phyloP scores from a whole-genome alignment of 176 grass and related monocot species.

The Areca catechu region DNA sequence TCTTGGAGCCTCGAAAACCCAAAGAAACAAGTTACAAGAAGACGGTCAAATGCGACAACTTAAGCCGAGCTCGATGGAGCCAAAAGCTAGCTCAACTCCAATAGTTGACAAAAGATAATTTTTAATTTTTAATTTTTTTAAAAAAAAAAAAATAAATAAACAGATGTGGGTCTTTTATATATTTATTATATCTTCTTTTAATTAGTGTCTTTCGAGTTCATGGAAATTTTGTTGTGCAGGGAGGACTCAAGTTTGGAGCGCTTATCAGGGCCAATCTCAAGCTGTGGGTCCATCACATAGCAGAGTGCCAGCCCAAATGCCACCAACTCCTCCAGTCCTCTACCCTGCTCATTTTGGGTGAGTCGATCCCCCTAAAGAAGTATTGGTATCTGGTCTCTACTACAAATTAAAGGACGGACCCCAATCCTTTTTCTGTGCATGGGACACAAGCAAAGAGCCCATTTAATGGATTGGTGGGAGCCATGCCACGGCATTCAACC shows the following conservation, averaged over 20 bases:
- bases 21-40: no score
- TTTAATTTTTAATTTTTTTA: no score
- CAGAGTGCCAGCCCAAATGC: constrained; percentile 43
- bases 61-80: no score
- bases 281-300: constrained; percentile 14
- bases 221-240: constrained; percentile 13
- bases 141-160: no score
- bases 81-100: no score
- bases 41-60: no score
- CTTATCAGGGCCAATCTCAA: constrained; percentile 29
- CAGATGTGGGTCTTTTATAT: neutral
- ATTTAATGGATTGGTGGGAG: no score
- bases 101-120: no score
- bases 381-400: constrained; percentile 9
- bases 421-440: constrained; percentile 14
- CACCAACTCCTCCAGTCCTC: constrained; percentile 22
- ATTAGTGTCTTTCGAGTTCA: no score
- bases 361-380: constrained; percentile 24
- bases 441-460: no score
- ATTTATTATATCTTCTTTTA: no score
- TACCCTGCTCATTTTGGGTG: constrained; percentile 50
- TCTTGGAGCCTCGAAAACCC: no score
- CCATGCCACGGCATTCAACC: constrained; percentile 9
- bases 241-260: constrained; percentile 22
- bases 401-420: constrained; percentile 20